Evolutionary conservation across 306 rosid species (phyloP).

Genomic region (Trichosanthes truncata): DNA sequence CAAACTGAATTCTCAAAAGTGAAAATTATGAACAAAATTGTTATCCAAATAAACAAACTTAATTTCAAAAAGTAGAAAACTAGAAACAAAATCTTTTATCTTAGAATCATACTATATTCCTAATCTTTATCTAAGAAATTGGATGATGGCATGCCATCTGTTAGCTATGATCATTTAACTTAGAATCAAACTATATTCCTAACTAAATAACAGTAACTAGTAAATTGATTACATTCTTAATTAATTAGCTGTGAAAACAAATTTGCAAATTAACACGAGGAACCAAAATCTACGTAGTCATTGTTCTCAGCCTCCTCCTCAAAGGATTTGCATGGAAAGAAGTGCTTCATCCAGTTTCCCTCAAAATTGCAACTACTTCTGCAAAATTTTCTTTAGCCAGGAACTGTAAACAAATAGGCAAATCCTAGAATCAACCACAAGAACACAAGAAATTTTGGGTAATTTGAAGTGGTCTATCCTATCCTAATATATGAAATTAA

Average conservation of each 20-base stretch:
- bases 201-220: no score
- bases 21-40: no score
- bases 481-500: not conserved
- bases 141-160: no score
- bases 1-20: no score
- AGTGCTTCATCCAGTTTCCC: not conserved
- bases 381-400: not conserved
- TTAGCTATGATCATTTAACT: no score
- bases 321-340: not conserved
- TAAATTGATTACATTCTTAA: no score
- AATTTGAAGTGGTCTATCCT: not conserved
- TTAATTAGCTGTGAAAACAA: not conserved
- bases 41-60: no score
- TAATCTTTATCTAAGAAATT: no score
- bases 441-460: not conserved
- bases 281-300: not conserved
- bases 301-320: not conserved
- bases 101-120: no score
- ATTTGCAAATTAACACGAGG: not conserved
- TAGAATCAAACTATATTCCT: no score
- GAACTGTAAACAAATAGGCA: not conserved
- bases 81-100: no score
- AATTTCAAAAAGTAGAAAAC: no score
- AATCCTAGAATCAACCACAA: not conserved
- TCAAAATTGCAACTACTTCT: not conserved